These are phyloP conservation scores for Dipodascus geniculatus DNA, from an alignment of 805 yeast genomes.

Conservation along the genomic window DNA sequence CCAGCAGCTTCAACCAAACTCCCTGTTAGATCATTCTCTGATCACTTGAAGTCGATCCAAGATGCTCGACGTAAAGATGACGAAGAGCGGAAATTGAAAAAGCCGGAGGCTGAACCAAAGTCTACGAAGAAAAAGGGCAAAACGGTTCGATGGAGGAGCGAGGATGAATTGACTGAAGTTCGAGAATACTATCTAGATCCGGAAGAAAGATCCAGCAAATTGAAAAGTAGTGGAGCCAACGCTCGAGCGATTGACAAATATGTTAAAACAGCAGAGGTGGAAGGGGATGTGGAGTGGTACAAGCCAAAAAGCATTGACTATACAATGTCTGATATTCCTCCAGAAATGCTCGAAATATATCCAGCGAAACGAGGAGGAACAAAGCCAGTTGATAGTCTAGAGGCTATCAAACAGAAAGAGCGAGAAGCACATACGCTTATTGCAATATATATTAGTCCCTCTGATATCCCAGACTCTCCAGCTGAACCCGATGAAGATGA, in stretches of 20 bases:
- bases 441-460: conserved; percentile 6
- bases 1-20: not conserved
- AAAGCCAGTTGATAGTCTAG: conserved; percentile 5
- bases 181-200: conserved; percentile 6
- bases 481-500: conserved; percentile 7
- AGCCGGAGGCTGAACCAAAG: not conserved
- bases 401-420: conserved; percentile 8
- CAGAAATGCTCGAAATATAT: not conserved
- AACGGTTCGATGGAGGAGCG: conserved; percentile 12
- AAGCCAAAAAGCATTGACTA: conserved; percentile 8
- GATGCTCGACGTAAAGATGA: not conserved
- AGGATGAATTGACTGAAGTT: conserved; percentile 9
- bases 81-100: not conserved
- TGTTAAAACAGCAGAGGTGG: not conserved
- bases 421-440: conserved; percentile 11
- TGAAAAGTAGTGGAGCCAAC: conserved; percentile 5
- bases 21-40: not conserved
- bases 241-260: conserved; percentile 11
- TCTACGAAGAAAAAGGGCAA: conserved; percentile 6
- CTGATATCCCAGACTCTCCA: conserved; percentile 8
- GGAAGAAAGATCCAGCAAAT: conserved; percentile 4
- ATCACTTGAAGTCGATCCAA: not conserved
- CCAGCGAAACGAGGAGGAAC: conserved; percentile 11
- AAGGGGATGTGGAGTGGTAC: conserved; percentile 11
- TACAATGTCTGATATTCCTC: not conserved